These are phyloP conservation scores for Camelina sativa DNA, from an alignment of 345 rosid species.

Conservation along the genomic window DNA sequence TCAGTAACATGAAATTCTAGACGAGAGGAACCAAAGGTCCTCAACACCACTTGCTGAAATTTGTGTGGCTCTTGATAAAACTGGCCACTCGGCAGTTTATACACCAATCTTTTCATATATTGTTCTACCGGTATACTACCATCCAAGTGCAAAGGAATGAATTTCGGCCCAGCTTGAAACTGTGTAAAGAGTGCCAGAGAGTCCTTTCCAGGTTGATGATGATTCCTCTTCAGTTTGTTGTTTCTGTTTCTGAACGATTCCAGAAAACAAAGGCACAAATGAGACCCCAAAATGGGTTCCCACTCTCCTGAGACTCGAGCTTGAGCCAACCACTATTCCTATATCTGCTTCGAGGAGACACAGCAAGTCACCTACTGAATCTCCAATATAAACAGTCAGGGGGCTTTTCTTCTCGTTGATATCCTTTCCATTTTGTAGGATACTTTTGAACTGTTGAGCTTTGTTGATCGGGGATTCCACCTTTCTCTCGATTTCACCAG, in stretches of 20 bases:
- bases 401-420: conserved; percentile 47
- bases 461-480: conserved; percentile 85
- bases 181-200: conserved; percentile 79
- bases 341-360: conserved; percentile 93
- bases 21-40: background rate
- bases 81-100: conserved; percentile 40
- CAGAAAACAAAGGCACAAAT: conserved; percentile 76
- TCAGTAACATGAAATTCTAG: conserved; percentile 10
- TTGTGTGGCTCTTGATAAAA: conserved; percentile 45
- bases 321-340: conserved; percentile 84
- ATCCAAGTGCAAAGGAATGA: conserved; percentile 90
- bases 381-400: conserved; percentile 81
- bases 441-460: conserved; percentile 59
- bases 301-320: conserved; percentile 82
- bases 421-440: conserved; percentile 46
- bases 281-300: conserved; percentile 85
- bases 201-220: conserved; percentile 60
- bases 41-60: conserved; percentile 8
- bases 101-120: conserved; percentile 23
- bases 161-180: conserved; percentile 91
- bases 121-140: conserved; percentile 49
- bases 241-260: conserved; percentile 76
- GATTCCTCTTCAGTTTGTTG: conserved; percentile 53
- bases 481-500: conserved; percentile 72
- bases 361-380: conserved; percentile 88